Evolutionary conservation across 108 stramenopile species (phyloP), one percentile per base, ranked within the genome.

Genomic region (Pseudonitzschia delicatissima): DNA sequence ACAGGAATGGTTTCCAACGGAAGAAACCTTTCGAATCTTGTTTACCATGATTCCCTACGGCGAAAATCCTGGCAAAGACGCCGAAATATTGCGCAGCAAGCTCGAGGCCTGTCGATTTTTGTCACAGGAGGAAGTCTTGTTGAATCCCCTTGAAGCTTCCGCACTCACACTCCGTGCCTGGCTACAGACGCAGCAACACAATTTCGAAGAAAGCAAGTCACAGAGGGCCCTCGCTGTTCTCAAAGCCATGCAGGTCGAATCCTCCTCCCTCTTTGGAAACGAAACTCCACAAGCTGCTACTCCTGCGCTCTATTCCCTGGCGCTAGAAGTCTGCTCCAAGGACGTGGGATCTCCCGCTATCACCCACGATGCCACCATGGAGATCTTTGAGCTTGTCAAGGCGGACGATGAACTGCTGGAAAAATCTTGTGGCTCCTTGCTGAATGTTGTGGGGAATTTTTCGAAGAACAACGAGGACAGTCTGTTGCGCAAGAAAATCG

Each of bases 1-100:
- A 21, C n/a, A 57, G 39, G n/a, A 26, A 11, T 74, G 73, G 73
- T 67, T 57, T 25, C 73, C 73, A 3, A 67, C 50, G 27, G 42
- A n/a, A 18, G 60, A 74, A 37, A 74, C 66, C 21, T 74, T 67
- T 36, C 28, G 60, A 20, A 23, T 33, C 26, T 35, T 67, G 18
- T 74, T 61, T 36, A 44, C 32, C 11, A 40, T 74, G 73, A 50
- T 66, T 7, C 15, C 31, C 36, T 35, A 39, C 13, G 27, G 53
- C n/a, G 25, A 25, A n/a, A 61, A 42, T 40, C 39, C 60, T 35
- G 73, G 58, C 28, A 49, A 35, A 3, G 64, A 67, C 45, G 27
- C 53, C 13, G 73, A 74, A 27, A n/a, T 45, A 44, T 27, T 74
- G n/a, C 32, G 21, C 40, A 37, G 29, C 20, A 45, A 39, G 36